A percentile compares a stretch with the other conserved stretches of the same genome.
phyloP scores from a whole-genome alignment of 2,329 filamentous ascomycete genomes.

The Aureobasidium musti region DNA sequence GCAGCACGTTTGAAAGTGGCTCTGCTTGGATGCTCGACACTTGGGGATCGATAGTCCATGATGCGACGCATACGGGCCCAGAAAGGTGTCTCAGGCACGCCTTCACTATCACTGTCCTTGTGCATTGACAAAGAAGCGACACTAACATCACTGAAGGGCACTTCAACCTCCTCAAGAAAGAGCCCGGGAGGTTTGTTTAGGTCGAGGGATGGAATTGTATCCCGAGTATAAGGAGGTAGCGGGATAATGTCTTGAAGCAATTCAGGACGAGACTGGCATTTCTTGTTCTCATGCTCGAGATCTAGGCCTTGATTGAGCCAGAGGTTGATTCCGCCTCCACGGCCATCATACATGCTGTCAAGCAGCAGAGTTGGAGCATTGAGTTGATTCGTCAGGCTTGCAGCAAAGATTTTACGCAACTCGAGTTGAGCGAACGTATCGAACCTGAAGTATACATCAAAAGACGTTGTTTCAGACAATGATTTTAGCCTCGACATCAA shows the following conservation, averaged over 20 bases:
- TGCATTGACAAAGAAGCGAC: background rate
- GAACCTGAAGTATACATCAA: conserved; percentile 14
- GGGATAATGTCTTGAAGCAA: background rate
- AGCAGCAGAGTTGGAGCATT: background rate
- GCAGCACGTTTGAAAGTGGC: background rate
- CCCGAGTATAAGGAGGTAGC: background rate
- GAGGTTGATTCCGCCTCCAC: background rate
- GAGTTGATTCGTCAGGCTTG: background rate
- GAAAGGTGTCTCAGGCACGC: conserved; percentile 6
- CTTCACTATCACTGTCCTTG: background rate
- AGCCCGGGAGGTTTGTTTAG: background rate
- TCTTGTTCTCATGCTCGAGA: background rate
- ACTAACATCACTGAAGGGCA: background rate
- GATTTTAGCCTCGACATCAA: background rate
- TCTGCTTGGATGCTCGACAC: background rate
- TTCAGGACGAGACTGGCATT: too few relatives aligned
- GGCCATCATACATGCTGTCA: conserved; percentile 21
- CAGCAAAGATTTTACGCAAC: background rate
- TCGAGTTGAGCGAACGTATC: conserved; percentile 14
- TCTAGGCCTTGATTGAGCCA: conserved; percentile 13
- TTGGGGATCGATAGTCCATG: conserved; percentile 5
- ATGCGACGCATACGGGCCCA: conserved; percentile 2
- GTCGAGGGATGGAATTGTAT: background rate
- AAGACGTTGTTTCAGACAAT: background rate
- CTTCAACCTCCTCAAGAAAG: background rate